Base-by-base conservation (phyloP, 2,329 filamentous ascomycete species). In the Fusarium bulbicola region DNA sequence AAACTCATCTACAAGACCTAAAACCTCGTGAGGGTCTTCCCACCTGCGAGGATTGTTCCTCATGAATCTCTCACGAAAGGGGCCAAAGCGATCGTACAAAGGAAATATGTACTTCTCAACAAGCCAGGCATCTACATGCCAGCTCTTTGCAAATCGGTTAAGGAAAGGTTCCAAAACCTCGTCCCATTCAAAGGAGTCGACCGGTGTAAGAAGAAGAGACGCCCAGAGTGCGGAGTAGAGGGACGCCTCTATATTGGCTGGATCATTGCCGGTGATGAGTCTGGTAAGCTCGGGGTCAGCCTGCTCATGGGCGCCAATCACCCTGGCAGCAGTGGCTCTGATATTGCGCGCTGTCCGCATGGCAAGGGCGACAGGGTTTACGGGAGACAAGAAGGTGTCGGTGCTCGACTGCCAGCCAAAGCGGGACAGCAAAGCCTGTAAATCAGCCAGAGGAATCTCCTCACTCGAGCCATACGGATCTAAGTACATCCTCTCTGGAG, bases 331-430 rank as follows among this genome's bases (percentile, higher is more conserved):
- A 3, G 93, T 93, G 50, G 91, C 91, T 76, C 93, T 87, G 73
- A 98, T 95, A 81, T 97, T 98, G 75, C 92, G 91, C 20, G 81
- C 81, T 15, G 92, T 93, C 59, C 95, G 91, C 75, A 93, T 86
- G 13, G 95, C 90, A 73, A 97, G 90, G 62, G 92, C 88, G 6
- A 89, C 84, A 4, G 90, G 89, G 2, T 86, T 84, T 3, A 93
- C 91, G 15, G 92, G 89, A 7, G 86, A 85, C 26, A 97, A 85
- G 74, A 92, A 92, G 12, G 81, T 79, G 20, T 83, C 85, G 67
- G 75, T 79, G 68, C 82, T 79, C 65, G 81, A 79, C 77, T 84
- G 77, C 80, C 83, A 85, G 62, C 82, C 84, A 63, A 85, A 82
- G 52, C 84, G 81, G 45, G 86, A 84, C n/a, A 95, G 83, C 70